Evolutionary conservation across 2,329 filamentous ascomycete species (phyloP).

Genomic region (Cordyceps tenuipes): DNA sequence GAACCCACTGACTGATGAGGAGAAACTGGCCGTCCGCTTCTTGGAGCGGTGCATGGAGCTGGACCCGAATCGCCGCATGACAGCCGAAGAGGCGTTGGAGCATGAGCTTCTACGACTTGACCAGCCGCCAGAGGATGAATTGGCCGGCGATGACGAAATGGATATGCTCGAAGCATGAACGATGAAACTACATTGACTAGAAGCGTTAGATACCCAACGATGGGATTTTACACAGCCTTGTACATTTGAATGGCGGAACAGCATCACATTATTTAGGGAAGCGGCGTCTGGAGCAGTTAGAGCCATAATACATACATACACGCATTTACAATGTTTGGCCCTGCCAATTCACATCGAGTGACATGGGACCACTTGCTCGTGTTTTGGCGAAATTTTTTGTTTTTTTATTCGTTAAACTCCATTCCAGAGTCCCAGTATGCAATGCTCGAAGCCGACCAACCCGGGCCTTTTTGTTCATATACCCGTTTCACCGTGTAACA

Average conservation of each 20-base stretch:
- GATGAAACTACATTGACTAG: neutral
- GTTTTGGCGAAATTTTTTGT: slow-evolving; percentile 27
- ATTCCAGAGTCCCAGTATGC: slow-evolving; percentile 32
- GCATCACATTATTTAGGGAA: neutral
- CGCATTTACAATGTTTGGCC: neutral
- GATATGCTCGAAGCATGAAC: slow-evolving; percentile 32
- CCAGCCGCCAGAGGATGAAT: slow-evolving; percentile 21
- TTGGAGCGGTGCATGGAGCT: slow-evolving; percentile 65
- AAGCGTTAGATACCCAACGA: slow-evolving; percentile 2
- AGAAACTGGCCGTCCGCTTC: slow-evolving; percentile 66
- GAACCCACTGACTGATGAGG: slow-evolving; percentile 52
- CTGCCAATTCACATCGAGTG: neutral
- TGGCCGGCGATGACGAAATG: slow-evolving; percentile 46
- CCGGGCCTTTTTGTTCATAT: slow-evolving; percentile 20
- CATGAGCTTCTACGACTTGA: slow-evolving; percentile 57
- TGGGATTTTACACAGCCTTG: neutral
- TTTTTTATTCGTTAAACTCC: slow-evolving; percentile 33
- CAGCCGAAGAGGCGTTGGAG: slow-evolving; percentile 62
- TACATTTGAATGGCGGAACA: neutral
- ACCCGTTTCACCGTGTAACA: slow-evolving; percentile 11
- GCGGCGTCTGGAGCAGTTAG: neutral
- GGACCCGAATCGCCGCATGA: slow-evolving; percentile 65
- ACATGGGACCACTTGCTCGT: neutral
- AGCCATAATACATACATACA: neutral
- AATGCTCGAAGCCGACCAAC: slow-evolving; percentile 34